These are phyloP conservation scores for Nasturtium officinale DNA, from an alignment of 345 rosid genomes.

Conservation along the genomic window DNA sequence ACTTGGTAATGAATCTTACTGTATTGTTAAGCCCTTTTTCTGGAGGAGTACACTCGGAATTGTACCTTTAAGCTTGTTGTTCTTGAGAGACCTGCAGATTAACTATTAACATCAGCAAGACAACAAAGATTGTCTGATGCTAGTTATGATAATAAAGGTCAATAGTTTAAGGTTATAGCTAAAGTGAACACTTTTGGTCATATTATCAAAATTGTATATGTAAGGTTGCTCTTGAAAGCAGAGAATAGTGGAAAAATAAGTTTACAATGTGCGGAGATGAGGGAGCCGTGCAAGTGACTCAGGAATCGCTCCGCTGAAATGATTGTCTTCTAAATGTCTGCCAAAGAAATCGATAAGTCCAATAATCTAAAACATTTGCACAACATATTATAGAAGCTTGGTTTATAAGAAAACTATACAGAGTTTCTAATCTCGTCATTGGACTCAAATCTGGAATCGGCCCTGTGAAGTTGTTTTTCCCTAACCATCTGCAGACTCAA, in stretches of 20 bases:
- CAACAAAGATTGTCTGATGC: slow-evolving; percentile 16
- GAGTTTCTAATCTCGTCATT: no score
- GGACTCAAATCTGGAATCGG: no score
- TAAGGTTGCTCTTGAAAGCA: not conserved
- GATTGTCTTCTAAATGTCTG: slow-evolving; percentile 83
- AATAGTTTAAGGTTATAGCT: not conserved
- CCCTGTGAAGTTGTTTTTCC: no score
- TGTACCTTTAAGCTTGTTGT: slow-evolving; percentile 64
- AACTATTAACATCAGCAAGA: slow-evolving; percentile 15
- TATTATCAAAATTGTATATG: slow-evolving; percentile 10
- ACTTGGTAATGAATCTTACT: slow-evolving; percentile 49
- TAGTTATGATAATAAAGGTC: slow-evolving; percentile 25
- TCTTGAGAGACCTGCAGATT: slow-evolving; percentile 65
- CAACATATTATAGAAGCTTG: not conserved
- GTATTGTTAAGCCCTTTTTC: slow-evolving; percentile 51
- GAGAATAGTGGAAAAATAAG: slow-evolving; percentile 15
- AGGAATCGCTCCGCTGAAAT: slow-evolving; percentile 68
- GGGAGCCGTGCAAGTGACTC: slow-evolving; percentile 58
- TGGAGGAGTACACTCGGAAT: slow-evolving; percentile 52
- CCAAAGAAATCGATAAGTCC: slow-evolving; percentile 26
- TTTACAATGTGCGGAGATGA: slow-evolving; percentile 62
- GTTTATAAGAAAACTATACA: no score
- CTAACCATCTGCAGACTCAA: no score
- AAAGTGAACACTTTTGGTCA: slow-evolving; percentile 9
- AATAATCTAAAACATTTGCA: slow-evolving; percentile 6